phyloP scores from a whole-genome alignment of 768 basidiomycete species.

The Clitopilus hobsonii region DNA sequence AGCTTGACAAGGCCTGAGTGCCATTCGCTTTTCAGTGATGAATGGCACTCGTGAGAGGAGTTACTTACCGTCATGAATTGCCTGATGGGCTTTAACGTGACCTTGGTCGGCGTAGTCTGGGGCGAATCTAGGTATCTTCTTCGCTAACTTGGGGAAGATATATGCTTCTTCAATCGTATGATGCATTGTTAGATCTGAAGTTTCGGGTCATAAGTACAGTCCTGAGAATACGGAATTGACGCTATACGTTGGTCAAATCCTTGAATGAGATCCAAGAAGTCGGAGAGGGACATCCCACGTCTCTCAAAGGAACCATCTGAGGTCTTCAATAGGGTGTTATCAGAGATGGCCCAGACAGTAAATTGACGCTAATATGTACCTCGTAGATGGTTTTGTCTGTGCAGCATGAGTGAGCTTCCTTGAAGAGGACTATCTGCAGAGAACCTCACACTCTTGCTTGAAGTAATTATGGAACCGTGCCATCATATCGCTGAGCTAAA shows the following conservation, averaged over 20 bases:
- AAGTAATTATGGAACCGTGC: not conserved
- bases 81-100: conserved; percentile 45
- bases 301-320: conserved; percentile 48
- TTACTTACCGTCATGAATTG: conserved; percentile 45
- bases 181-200: conserved; percentile 46
- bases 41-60: not conserved
- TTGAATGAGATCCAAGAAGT: conserved; percentile 35
- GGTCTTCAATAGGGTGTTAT: not conserved
- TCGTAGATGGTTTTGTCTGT: conserved; percentile 8
- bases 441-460: conserved; percentile 1
- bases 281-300: conserved; percentile 35
- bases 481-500: conserved; percentile 2
- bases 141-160: conserved; percentile 47
- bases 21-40: not conserved
- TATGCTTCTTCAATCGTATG: conserved; percentile 51
- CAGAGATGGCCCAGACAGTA: not conserved
- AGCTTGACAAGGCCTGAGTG: conserved; percentile 40
- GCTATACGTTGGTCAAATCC: conserved; percentile 35
- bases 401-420: not conserved
- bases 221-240: not conserved
- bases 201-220: not conserved
- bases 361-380: not conserved
- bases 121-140: conserved; percentile 44
- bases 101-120: conserved; percentile 28
- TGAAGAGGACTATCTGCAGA: not conserved